Evolutionary conservation across 176 grass and related monocot species (phyloP).

Genomic region (Dendrocalamus sinicus): DNA sequence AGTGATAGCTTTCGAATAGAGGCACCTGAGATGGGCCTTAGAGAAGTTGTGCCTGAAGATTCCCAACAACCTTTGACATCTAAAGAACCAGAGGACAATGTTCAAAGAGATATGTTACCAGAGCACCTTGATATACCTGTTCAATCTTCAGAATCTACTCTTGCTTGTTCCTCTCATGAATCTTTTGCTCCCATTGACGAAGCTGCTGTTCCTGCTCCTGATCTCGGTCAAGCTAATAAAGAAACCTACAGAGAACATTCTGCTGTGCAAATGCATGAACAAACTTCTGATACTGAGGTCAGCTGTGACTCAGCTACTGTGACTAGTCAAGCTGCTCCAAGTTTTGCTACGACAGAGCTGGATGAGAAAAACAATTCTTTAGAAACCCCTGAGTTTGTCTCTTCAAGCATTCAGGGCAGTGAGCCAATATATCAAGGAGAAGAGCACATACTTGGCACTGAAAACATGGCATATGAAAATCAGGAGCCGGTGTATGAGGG

Average conservation of each 20-base stretch:
- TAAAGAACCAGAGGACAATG: constrained; percentile 42
- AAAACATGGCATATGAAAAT: constrained; percentile 53
- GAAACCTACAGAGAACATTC: constrained; percentile 37
- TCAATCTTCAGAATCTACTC: constrained; percentile 47
- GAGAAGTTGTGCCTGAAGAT: constrained; percentile 36
- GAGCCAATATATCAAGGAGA: constrained; percentile 98
- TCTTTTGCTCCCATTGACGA: constrained; percentile 45
- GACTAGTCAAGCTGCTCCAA: constrained; percentile 44
- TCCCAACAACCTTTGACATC: constrained; percentile 37
- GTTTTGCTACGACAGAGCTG: constrained; percentile 36
- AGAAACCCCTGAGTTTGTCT: constrained; percentile 46
- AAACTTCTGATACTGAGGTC: constrained; percentile 36
- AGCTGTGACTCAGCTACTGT: constrained; percentile 28
- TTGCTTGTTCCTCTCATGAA: constrained; percentile 42
- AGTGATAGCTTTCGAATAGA: constrained; percentile 48
- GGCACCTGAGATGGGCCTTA: constrained; percentile 27
- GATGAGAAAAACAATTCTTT: constrained; percentile 55
- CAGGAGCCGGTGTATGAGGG: constrained; percentile 88
- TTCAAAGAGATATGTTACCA: constrained; percentile 23
- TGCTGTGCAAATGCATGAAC: constrained; percentile 42
- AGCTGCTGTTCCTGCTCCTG: constrained; percentile 37
- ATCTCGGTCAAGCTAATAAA: constrained; percentile 41
- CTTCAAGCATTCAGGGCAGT: constrained; percentile 50
- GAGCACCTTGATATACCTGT: constrained; percentile 37
- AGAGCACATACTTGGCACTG: constrained; percentile 69